Conservation (phyloP, 2,329 filamentous ascomycete genomes). For the Botryotinia narcissicola region DNA sequence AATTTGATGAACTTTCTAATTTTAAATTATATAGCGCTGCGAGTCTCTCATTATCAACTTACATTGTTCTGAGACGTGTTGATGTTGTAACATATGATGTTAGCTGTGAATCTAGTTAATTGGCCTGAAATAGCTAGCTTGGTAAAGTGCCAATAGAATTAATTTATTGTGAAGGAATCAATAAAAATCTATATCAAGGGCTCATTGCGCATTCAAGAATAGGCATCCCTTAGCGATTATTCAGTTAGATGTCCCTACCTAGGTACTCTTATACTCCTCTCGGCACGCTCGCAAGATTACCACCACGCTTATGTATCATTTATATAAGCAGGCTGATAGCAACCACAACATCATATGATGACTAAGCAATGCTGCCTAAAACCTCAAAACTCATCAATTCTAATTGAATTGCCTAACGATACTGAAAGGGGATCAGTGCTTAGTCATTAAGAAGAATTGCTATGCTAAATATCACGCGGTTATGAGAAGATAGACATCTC, state of each 20-base stretch:
- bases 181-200: not conserved
- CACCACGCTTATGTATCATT: not conserved
- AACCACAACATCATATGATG: not conserved
- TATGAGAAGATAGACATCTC: not conserved
- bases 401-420: not conserved
- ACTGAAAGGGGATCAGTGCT: not conserved
- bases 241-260: not conserved
- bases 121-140: not conserved
- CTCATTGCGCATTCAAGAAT: not conserved
- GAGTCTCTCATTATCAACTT: not conserved
- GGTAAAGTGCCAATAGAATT: not conserved
- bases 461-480: not conserved
- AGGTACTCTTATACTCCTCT: not conserved
- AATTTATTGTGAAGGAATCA: not conserved
- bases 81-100: not conserved
- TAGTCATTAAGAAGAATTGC: not conserved
- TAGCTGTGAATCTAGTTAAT: not conserved
- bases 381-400: not conserved
- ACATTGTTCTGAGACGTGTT: not conserved
- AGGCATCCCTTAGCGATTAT: not conserved
- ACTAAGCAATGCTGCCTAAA: slow-evolving; percentile 2
- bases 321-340: not conserved
- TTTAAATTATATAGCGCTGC: not conserved
- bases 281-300: not conserved
- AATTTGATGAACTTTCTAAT: not conserved